phyloP scores from a whole-genome alignment of 768 basidiomycete genomes.

The Calvatia gigantea region DNA sequence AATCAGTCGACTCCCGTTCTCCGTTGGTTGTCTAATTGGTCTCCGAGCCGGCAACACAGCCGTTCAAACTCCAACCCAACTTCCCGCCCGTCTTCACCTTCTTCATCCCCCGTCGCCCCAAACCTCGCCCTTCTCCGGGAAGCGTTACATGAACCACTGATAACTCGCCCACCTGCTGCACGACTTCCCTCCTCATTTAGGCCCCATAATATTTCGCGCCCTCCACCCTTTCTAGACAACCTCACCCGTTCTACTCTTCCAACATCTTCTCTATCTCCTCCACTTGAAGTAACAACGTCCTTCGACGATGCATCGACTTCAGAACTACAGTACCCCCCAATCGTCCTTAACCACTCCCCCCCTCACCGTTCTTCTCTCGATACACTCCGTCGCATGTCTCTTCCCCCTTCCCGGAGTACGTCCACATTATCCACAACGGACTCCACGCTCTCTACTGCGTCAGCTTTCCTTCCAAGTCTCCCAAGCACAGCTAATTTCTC shows the following conservation, averaged over 20 bases:
- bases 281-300: conserved; percentile 19
- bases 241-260: conserved; percentile 63
- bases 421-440: conserved; percentile 2
- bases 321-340: conserved; percentile 24
- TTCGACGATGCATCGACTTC: conserved; percentile 9
- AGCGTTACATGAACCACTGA: conserved; percentile 41
- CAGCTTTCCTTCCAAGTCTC: conserved; percentile 4
- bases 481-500: conserved; percentile 20
- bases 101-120: conserved; percentile 34
- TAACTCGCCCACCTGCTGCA: conserved; percentile 39
- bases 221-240: conserved; percentile 50
- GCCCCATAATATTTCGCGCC: conserved; percentile 30
- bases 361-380: conserved; percentile 53
- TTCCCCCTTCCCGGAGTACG: neutral
- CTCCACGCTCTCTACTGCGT: conserved; percentile 2
- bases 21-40: conserved; percentile 40
- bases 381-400: conserved; percentile 37
- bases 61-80: conserved; percentile 19
- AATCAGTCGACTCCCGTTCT: conserved; percentile 30
- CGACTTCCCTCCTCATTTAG: conserved; percentile 35
- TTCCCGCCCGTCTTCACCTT: conserved; percentile 17
- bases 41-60: conserved; percentile 23
- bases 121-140: conserved; percentile 39
- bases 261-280: conserved; percentile 52
- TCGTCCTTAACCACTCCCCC: conserved; percentile 36